These are phyloP conservation scores for Byssoonygena ceratinophila DNA, from an alignment of 2,329 filamentous ascomycete genomes.

Conservation along the genomic window DNA sequence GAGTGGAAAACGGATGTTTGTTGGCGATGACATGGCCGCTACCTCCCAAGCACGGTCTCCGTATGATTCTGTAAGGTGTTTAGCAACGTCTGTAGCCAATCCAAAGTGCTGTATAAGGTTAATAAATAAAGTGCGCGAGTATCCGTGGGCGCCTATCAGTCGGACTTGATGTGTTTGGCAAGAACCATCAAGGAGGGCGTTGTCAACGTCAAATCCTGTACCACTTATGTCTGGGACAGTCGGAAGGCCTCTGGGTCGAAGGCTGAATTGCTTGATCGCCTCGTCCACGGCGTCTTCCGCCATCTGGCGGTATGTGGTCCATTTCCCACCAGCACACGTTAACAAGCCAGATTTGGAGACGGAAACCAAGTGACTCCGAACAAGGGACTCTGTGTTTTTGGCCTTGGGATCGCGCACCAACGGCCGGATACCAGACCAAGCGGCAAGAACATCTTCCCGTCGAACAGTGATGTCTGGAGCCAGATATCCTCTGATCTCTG, in stretches of 20 bases:
- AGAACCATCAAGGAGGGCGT: conserved; percentile 57
- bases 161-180: conserved; percentile 79
- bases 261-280: conserved; percentile 57
- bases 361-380: conserved; percentile 75
- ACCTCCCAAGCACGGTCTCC: conserved; percentile 90
- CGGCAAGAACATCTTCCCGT: conserved; percentile 75
- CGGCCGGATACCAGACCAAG: conserved; percentile 80
- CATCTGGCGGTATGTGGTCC: conserved; percentile 91
- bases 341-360: conserved; percentile 68
- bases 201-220: conserved; percentile 59
- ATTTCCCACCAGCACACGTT: conserved; percentile 81
- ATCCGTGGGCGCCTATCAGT: conserved; percentile 74
- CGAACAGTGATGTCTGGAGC: conserved; percentile 76
- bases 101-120: conserved; percentile 90
- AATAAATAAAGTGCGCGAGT: conserved; percentile 85
- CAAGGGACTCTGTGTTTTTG: conserved; percentile 73
- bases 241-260: conserved; percentile 48
- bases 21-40: conserved; percentile 65
- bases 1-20: conserved; percentile 68
- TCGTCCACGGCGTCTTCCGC: conserved; percentile 80
- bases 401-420: conserved; percentile 79
- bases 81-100: conserved; percentile 81
- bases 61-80: conserved; percentile 77
- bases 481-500: conserved; percentile 70
- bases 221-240: conserved; percentile 58